Evolutionary conservation across 768 basidiomycete genomes (phyloP).

Genomic region (Kwoniella botswanensis): DNA sequence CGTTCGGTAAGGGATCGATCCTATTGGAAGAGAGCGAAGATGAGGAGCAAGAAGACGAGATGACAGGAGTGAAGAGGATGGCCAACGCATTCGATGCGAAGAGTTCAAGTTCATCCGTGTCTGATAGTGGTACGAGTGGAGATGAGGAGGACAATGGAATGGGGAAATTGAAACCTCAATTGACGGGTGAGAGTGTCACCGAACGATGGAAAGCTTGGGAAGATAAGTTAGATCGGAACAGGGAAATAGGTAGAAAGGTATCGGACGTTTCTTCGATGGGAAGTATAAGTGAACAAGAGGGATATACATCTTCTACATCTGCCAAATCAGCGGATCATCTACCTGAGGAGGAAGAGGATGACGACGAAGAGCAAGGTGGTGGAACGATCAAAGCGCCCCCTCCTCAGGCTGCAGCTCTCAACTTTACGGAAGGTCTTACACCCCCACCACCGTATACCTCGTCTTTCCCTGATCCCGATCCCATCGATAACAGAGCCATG

Average conservation of each 20-base stretch:
- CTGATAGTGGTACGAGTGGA: slow-evolving; percentile 28
- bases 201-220: slow-evolving; percentile 37
- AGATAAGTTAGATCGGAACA: slow-evolving; percentile 3
- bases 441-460: slow-evolving; percentile 47
- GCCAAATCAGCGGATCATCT: neutral
- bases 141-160: slow-evolving; percentile 15
- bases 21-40: slow-evolving; percentile 47
- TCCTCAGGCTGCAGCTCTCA: neutral
- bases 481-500: neutral
- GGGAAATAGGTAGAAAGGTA: neutral
- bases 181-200: slow-evolving; percentile 39
- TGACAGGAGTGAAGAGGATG: slow-evolving; percentile 45
- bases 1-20: slow-evolving; percentile 24
- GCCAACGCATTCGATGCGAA: slow-evolving; percentile 39
- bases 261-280: slow-evolving; percentile 23
- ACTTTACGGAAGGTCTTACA: slow-evolving; percentile 19
- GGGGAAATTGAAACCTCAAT: slow-evolving; percentile 30
- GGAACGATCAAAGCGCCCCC: slow-evolving; percentile 35
- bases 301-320: neutral
- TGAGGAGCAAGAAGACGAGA: slow-evolving; percentile 20
- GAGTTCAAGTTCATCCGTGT: slow-evolving; percentile 32
- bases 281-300: slow-evolving; percentile 38
- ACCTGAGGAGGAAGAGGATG: slow-evolving; percentile 2
- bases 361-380: slow-evolving; percentile 15
- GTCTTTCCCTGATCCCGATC: slow-evolving; percentile 23